Evolutionary conservation across 2,329 filamentous ascomycete species (phyloP).

Genomic region (Pseudogymnoascus sp.): DNA sequence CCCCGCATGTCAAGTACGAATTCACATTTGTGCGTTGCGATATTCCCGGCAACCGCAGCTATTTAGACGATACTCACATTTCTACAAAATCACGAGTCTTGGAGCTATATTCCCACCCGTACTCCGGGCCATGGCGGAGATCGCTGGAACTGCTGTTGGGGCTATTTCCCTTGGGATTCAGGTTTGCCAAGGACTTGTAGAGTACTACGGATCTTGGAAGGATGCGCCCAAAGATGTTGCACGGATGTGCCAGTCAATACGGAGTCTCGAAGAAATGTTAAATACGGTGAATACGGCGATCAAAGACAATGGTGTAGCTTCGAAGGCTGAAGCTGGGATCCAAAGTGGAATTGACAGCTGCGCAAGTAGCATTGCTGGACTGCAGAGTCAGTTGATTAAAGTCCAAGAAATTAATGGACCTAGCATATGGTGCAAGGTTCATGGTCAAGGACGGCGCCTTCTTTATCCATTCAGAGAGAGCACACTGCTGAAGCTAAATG

Average conservation of each 20-base stretch:
- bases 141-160: background rate
- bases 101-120: background rate
- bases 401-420: background rate
- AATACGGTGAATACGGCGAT: background rate
- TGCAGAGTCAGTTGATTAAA: background rate
- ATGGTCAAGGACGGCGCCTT: slow-evolving; percentile 11
- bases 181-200: background rate
- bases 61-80: background rate
- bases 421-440: slow-evolving; percentile 7
- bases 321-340: background rate
- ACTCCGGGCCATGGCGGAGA: background rate
- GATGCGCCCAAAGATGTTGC: background rate
- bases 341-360: background rate
- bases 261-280: background rate
- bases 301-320: background rate
- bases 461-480: slow-evolving; percentile 16
- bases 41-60: background rate
- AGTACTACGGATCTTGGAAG: slow-evolving; percentile 6
- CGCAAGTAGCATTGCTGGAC: background rate
- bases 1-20: background rate
- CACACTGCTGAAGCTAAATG: slow-evolving; percentile 14
- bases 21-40: background rate
- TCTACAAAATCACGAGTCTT: background rate
- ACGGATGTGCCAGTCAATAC: background rate
- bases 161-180: slow-evolving; percentile 1